A percentile compares a stretch with the other conserved stretches of the same genome.
These are phyloP conservation scores for Venturia carpophila DNA, from an alignment of 2,329 filamentous ascomycete genomes.

Conservation along the genomic window DNA sequence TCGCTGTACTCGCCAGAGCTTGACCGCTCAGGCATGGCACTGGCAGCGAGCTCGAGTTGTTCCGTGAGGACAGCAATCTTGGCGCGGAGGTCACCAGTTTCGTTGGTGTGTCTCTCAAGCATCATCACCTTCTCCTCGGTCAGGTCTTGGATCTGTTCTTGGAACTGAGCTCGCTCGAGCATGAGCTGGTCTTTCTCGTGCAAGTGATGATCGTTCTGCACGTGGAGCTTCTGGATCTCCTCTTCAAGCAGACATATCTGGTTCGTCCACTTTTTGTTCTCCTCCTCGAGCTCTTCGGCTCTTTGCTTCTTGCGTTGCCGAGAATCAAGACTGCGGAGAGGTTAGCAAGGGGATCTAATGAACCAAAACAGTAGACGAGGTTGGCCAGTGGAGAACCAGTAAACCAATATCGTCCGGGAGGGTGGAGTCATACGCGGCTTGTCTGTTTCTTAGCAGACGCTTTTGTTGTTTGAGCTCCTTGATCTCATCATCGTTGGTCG, in stretches of 20 bases:
- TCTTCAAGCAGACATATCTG: conserved; percentile 73
- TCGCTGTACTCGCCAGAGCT: conserved; percentile 58
- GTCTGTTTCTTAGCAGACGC: conserved; percentile 84
- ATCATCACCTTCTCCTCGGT: conserved; percentile 87
- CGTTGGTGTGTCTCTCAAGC: conserved; percentile 77
- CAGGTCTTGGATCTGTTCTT: conserved; percentile 67
- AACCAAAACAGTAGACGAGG: conserved; percentile 27
- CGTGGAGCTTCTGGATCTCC: conserved; percentile 59
- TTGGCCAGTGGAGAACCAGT: conserved; percentile 33
- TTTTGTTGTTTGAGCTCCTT: conserved; percentile 99
- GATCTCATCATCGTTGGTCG: conserved; percentile 85
- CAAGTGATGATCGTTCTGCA: conserved; percentile 46
- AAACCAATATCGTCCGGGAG: conserved; percentile 26
- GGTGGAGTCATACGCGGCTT: conserved; percentile 68
- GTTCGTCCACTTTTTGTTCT: conserved; percentile 84
- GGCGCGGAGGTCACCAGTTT: conserved; percentile 86
- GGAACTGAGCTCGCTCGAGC: conserved; percentile 65
- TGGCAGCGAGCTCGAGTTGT: conserved; percentile 57
- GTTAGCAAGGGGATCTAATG: conserved; percentile 31
- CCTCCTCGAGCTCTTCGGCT: conserved; percentile 90
- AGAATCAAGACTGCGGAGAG: conserved; percentile 68
- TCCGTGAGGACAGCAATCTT: conserved; percentile 77
- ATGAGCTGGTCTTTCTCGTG: conserved; percentile 58
- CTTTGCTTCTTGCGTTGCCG: conserved; percentile 97
- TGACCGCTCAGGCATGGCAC: conserved; percentile 41